Base-by-base conservation (phyloP, 1,284 basidiomycete genomes). In the Ganoderma lucidum region DNA sequence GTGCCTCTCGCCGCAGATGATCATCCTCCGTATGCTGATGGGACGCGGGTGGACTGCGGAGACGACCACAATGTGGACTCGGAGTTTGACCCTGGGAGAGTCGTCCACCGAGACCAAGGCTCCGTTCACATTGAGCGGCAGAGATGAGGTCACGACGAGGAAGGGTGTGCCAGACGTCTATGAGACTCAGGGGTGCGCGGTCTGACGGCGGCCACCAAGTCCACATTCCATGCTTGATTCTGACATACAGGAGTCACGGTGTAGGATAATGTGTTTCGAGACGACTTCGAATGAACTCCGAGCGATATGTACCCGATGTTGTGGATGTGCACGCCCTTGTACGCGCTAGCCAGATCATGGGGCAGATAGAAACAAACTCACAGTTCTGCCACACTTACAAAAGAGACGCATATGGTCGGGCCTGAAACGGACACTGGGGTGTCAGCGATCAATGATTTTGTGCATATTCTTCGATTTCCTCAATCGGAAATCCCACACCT, bases 1-100 rank as follows among this genome's bases (percentile, higher is more conserved):
- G 70, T 71, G 70, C 63, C 62, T 71, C 58, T 61, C 70, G 9
- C 66, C 66, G 17, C 70, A 71, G 45, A 56, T 71, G 63, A 68
- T 71, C 51, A 65, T 71, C n/a, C 39, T 67, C 12, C 66, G 70
- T 10, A 58, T 71, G 45, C 42, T 68, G 14, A 41, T 44, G 28
- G 66, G 66, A n/a, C 59, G 39, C 14, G 59, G 37, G 37, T 53
- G 59, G 59, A 42, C 59, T 17, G 35, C 23, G 23, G 39, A 61
- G 23, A 41, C 59, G 30, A 35, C 17, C 28, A 56, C 53, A 9
- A 32, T 32, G 53, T 56, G 53, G 53, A 30, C 30, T 2, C 14
- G 15, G 30, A 56, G 15, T 14, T 32, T 19, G 6, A 56, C 14
- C 30, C 19, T 56, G 30, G 32, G 10, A 17, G 2, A 28, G n/a